Percentiles rank a stretch among this genome's conserved stretches.
phyloP scores from a whole-genome alignment of 768 basidiomycete species.

The Agaricus subrufescens region DNA sequence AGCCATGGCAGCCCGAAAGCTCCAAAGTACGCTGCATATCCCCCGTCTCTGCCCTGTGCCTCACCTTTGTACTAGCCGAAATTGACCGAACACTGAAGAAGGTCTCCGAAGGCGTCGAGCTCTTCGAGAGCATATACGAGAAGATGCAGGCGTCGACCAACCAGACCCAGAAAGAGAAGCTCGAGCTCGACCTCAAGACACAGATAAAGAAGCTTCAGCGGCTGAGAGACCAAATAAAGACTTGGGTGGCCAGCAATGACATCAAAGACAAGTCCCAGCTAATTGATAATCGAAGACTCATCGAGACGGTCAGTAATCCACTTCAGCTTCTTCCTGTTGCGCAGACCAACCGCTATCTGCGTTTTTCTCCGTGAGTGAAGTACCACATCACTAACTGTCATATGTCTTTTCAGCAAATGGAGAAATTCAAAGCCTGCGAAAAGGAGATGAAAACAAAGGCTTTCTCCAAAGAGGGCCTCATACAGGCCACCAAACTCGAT shows the following conservation, averaged over 20 bases:
- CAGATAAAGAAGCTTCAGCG: slow-evolving; percentile 99
- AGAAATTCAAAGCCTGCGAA: slow-evolving; percentile 99
- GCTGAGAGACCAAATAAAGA: slow-evolving; percentile 98
- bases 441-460: slow-evolving; percentile 99
- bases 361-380: too few relatives aligned
- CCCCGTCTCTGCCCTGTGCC: neutral
- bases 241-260: slow-evolving; percentile 96
- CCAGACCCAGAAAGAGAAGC: slow-evolving; percentile 60
- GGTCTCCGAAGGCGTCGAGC: slow-evolving; percentile 91
- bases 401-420: slow-evolving; percentile 83
- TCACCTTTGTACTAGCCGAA: slow-evolving; percentile 61
- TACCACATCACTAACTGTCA: neutral
- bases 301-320: slow-evolving; percentile 79
- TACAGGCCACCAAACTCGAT: slow-evolving; percentile 89
- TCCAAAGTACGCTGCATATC: slow-evolving; percentile 58
- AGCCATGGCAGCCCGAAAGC: slow-evolving; percentile 85
- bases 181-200: slow-evolving; percentile 54
- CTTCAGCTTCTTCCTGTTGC: too few relatives aligned
- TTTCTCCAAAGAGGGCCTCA: slow-evolving; percentile 97
- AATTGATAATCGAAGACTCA: slow-evolving; percentile 90
- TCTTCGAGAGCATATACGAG: slow-evolving; percentile 93
- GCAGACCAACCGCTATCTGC: too few relatives aligned
- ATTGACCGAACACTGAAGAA: slow-evolving; percentile 99
- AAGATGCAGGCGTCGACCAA: slow-evolving; percentile 97
- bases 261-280: slow-evolving; percentile 97